A percentile compares a stretch with the other conserved stretches of the same genome.
Conservation (phyloP, 2,329 filamentous ascomycete species). For the Cladosporium oxysporum region DNA sequence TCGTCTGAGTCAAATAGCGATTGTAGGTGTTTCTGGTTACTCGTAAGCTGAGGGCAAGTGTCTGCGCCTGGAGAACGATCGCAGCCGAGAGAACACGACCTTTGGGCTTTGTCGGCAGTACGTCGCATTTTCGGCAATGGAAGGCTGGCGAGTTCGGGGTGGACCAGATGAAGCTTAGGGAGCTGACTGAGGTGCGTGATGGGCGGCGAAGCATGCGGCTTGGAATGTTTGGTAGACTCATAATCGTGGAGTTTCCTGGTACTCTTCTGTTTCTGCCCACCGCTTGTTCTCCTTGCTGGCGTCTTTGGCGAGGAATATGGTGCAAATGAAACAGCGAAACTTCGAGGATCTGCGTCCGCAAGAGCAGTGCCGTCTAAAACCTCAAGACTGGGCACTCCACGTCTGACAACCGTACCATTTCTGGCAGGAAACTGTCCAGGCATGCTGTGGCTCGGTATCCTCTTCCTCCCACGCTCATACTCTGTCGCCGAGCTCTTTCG, state of each 20-base stretch:
- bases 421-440: constrained; percentile 1
- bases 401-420: constrained; percentile 13
- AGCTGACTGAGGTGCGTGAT: constrained; percentile 26
- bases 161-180: constrained; percentile 31
- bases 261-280: constrained; percentile 1
- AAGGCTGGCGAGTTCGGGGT: constrained; percentile 33
- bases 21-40: background rate
- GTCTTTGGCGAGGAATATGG: constrained; percentile 18
- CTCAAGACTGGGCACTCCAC: background rate
- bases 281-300: constrained; percentile 1
- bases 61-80: constrained; percentile 22
- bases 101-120: background rate
- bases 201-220: background rate
- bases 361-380: background rate
- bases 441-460: constrained; percentile 13
- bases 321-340: constrained; percentile 10
- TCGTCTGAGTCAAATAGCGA: background rate
- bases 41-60: constrained; percentile 19
- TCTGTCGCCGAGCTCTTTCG: constrained; percentile 18
- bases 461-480: constrained; percentile 21
- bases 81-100: constrained; percentile 28
- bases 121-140: constrained; percentile 21
- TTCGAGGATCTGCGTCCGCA: background rate
- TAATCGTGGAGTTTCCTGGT: constrained; percentile 3
- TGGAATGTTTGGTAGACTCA: background rate